phyloP scores from a whole-genome alignment of 2,329 filamentous ascomycete species.

The Beauveria varroae region DNA sequence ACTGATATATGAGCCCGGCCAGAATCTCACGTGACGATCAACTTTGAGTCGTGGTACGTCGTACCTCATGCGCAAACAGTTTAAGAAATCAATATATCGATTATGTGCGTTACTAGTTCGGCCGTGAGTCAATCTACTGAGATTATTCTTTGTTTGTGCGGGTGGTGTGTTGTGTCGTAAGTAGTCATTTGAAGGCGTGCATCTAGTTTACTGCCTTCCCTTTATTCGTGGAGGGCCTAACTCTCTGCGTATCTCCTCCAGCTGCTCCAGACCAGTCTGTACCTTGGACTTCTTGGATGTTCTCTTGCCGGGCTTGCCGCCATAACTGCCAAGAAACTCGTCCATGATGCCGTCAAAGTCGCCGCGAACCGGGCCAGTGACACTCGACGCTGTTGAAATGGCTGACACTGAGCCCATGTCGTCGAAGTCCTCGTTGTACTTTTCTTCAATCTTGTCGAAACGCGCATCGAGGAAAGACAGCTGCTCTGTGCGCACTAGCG shows the following conservation, averaged over 20 bases:
- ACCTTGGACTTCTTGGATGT: slow-evolving; percentile 72
- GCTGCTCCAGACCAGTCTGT: slow-evolving; percentile 74
- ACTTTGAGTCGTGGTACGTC: neutral
- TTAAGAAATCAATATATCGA: neutral
- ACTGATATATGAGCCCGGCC: neutral
- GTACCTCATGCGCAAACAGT: neutral
- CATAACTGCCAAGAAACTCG: slow-evolving; percentile 75
- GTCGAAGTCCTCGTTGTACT: slow-evolving; percentile 50
- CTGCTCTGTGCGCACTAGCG: slow-evolving; percentile 79
- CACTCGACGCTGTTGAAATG: slow-evolving; percentile 57
- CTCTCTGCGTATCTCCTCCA: slow-evolving; percentile 80
- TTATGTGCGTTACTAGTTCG: neutral
- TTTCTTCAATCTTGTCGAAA: slow-evolving; percentile 85
- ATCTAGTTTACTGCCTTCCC: slow-evolving; percentile 15
- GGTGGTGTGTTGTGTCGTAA: neutral
- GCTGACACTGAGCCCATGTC: slow-evolving; percentile 51
- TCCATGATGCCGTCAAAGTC: slow-evolving; percentile 92
- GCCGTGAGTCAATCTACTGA: neutral
- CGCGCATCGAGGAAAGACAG: slow-evolving; percentile 77
- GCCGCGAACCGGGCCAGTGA: slow-evolving; percentile 58
- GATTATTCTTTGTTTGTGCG: neutral
- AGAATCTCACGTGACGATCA: slow-evolving; percentile 6
- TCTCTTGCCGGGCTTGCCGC: slow-evolving; percentile 60
- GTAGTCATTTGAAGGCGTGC: neutral
- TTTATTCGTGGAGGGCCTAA: slow-evolving; percentile 67